Conservation (phyloP, 495 filamentous ascomycete genomes). For the Hyaloscypha bicolor region DNA sequence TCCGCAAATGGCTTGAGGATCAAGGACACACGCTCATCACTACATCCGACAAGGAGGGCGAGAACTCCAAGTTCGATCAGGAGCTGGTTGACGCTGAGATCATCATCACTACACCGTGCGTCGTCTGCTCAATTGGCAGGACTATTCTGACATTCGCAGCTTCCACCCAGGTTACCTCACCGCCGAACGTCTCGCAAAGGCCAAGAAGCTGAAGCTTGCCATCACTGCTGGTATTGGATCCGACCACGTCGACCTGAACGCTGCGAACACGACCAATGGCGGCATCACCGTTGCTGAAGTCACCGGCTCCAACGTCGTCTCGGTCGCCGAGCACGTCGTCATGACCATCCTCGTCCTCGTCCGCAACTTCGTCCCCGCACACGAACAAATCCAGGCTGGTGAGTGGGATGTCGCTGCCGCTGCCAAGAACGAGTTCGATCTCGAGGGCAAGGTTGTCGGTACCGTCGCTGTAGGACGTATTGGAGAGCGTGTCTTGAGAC, state of each 20-base stretch:
- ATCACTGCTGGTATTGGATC: slow-evolving; percentile 97
- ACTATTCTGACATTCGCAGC: slow-evolving; percentile 45
- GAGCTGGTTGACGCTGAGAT: slow-evolving; percentile 96
- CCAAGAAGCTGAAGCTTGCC: slow-evolving; percentile 97
- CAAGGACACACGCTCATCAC: slow-evolving; percentile 95
- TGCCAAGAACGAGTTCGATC: slow-evolving; percentile 96
- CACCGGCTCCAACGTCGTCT: slow-evolving; percentile 90
- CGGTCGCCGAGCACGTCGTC: slow-evolving; percentile 91
- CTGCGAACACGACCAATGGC: slow-evolving; percentile 97
- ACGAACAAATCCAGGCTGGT: slow-evolving; percentile 86
- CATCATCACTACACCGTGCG: slow-evolving; percentile 98
- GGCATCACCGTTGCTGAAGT: slow-evolving; percentile 94
- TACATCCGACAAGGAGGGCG: slow-evolving; percentile 95
- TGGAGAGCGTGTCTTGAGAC: slow-evolving; percentile 94
- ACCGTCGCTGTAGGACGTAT: slow-evolving; percentile 98
- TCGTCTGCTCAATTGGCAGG: slow-evolving; percentile 24
- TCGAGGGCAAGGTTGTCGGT: slow-evolving; percentile 96
- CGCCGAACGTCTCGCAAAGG: slow-evolving; percentile 92
- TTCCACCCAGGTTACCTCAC: slow-evolving; percentile 99
- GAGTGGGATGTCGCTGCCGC: slow-evolving; percentile 96
- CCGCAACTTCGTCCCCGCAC: slow-evolving; percentile 97
- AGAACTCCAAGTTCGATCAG: slow-evolving; percentile 90
- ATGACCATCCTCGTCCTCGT: slow-evolving; percentile 98
- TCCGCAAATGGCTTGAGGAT: slow-evolving; percentile 95
- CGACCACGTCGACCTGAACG: slow-evolving; percentile 96